These are phyloP conservation scores for Sugiyamaella lignohabitans DNA, from an alignment of 805 yeast genomes.

Conservation along the genomic window DNA sequence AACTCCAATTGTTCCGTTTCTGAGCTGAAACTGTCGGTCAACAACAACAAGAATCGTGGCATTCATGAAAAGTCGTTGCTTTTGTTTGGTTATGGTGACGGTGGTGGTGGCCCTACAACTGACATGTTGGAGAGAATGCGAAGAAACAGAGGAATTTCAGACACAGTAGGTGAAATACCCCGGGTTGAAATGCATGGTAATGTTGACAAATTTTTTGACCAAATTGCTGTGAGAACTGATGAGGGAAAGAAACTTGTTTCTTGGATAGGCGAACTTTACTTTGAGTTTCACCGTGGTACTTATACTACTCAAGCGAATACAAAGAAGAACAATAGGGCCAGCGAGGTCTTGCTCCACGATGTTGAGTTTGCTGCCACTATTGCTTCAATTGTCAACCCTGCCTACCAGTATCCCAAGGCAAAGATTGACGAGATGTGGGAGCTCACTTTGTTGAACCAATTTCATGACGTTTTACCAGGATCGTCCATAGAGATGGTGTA, in stretches of 20 bases:
- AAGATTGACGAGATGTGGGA: slow-evolving; percentile 76
- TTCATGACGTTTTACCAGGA: slow-evolving; percentile 96
- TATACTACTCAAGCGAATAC: slow-evolving; percentile 89
- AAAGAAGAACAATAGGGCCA: slow-evolving; percentile 68
- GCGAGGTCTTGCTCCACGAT: slow-evolving; percentile 76
- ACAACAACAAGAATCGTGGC: slow-evolving; percentile 76
- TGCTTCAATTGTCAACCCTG: slow-evolving; percentile 48
- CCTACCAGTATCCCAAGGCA: slow-evolving; percentile 64
- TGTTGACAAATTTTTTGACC: slow-evolving; percentile 70
- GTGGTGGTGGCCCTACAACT: slow-evolving; percentile 96
- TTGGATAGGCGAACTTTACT: slow-evolving; percentile 91
- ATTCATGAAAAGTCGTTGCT: slow-evolving; percentile 74
- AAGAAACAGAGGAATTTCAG: slow-evolving; percentile 83
- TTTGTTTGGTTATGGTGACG: slow-evolving; percentile 91
- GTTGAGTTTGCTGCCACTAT: slow-evolving; percentile 76
- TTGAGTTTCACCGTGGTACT: slow-evolving; percentile 96
- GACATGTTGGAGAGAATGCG: slow-evolving; percentile 90
- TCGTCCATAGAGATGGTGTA: slow-evolving; percentile 93
- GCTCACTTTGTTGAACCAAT: slow-evolving; percentile 80
- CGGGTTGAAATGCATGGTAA: slow-evolving; percentile 69
- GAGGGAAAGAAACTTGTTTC: slow-evolving; percentile 66
- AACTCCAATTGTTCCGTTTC: slow-evolving; percentile 93
- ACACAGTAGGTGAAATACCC: slow-evolving; percentile 76
- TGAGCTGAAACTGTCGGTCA: slow-evolving; percentile 73
- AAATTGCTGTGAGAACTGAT: slow-evolving; percentile 53